Base-by-base conservation (phyloP, 768 basidiomycete species). In the Agaricus blazei region DNA sequence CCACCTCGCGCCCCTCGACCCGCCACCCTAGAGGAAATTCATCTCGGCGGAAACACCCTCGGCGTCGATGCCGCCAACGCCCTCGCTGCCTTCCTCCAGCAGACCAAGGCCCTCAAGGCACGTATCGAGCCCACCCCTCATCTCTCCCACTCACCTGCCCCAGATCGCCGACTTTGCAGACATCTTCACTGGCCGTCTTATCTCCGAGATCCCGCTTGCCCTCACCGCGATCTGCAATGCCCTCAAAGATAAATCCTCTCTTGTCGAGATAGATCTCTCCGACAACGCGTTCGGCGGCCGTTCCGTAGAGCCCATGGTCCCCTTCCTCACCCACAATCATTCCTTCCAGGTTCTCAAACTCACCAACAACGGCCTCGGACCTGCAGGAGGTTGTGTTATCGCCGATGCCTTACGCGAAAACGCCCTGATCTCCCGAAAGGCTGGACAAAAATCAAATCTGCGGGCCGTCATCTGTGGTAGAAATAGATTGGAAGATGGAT, bases 251-350 rank as follows among this genome's bases (percentile, higher is more conserved):
- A 91, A 91, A 64, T 79, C 84, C 3, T 82, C 87, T 3, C 85
- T 99, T 47, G 77, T 88, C 51, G 90, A 93, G 70, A 80, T 99
- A 63, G 82, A 98, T 68, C 83, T 99, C 51, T 88, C 85, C 64
- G 96, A 98, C 68, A 99, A 99, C 62, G 96, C 96, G 9, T 98
- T 98, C 60, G 96, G 96, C 23, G 93, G 92, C 34, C 87, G 95
- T 64, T 93, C 90, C 31, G 94, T 94, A 24, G 92, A 94, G 61
- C 92, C 94, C 43, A 88, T 98, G 71, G 93, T 94, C 49, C 85
- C 86, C 15, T 90, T 96, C 77, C 84, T 96, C 64, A 83, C 85
- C 29, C 74, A 85, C 58, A 95, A 96, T 68, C 85, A 85, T 56
- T 80, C 78, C 60, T 84, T 97, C 74, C 82, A 87, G 65, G 78